Evolutionary conservation across 768 basidiomycete genomes (phyloP).

Genomic region (Trametes elegans): DNA sequence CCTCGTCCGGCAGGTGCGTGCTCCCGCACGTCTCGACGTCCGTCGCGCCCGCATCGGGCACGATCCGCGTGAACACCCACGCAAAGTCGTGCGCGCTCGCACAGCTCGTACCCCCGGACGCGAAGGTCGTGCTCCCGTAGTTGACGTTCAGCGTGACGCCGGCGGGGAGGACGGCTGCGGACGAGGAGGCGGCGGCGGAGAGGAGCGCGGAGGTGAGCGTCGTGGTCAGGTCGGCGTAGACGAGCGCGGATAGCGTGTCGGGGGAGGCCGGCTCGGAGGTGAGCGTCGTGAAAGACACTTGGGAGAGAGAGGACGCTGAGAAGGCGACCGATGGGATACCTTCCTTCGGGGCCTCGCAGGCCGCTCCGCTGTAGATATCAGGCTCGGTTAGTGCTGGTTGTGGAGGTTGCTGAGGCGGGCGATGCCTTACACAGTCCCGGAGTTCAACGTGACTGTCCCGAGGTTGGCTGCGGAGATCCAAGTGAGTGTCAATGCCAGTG

Average conservation of each 20-base stretch:
- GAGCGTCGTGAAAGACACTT: conserved; percentile 30
- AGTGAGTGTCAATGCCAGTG: no score
- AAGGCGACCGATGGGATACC: conserved; percentile 32
- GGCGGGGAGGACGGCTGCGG: conserved; percentile 41
- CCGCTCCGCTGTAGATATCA: conserved; percentile 23
- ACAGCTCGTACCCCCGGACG: conserved; percentile 32
- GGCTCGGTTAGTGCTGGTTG: neutral
- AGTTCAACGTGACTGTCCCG: conserved; percentile 16
- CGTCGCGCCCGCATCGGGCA: conserved; percentile 28
- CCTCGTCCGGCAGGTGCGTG: conserved; percentile 42
- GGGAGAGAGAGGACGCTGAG: conserved; percentile 27
- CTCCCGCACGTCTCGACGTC: conserved; percentile 48
- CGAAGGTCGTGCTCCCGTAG: conserved; percentile 32
- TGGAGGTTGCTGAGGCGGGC: no score
- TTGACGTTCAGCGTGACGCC: conserved; percentile 50
- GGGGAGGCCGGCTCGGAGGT: conserved; percentile 19
- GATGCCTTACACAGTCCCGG: conserved; percentile 24
- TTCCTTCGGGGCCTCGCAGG: conserved; percentile 27
- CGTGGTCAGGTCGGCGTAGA: conserved; percentile 24
- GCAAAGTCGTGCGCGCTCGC: conserved; percentile 36
- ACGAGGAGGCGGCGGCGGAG: conserved; percentile 22
- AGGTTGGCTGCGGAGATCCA: conserved; percentile 14
- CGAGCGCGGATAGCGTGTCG: conserved; percentile 13
- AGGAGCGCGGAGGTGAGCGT: conserved; percentile 22
- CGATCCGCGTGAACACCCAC: conserved; percentile 45